Conservation (phyloP, 2,329 filamentous ascomycete species). For the Colletotrichum tropicicola region DNA sequence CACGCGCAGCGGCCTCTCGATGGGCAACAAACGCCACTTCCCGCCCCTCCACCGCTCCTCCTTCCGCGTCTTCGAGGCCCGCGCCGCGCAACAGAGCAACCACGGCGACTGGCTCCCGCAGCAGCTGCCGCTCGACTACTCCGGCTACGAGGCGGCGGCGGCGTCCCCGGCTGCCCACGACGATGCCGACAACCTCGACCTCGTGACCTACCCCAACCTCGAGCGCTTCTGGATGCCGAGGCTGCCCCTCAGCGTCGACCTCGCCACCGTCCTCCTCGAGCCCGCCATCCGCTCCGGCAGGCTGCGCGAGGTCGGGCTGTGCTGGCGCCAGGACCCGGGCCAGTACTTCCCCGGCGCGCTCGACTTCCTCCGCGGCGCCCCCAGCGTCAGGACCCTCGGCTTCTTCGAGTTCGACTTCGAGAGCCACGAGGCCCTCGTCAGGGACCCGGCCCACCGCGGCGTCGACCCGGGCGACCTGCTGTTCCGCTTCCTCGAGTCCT, state of each 20-base stretch:
- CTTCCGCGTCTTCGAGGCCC: constrained; percentile 37
- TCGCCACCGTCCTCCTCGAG: constrained; percentile 32
- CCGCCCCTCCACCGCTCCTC: constrained; percentile 30
- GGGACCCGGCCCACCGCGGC: constrained; percentile 18
- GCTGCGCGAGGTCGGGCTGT: constrained; percentile 41
- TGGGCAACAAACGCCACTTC: constrained; percentile 28
- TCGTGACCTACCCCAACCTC: constrained; percentile 27
- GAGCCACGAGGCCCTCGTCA: constrained; percentile 25
- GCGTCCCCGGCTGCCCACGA: background rate
- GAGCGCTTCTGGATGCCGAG: constrained; percentile 30
- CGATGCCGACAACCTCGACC: background rate
- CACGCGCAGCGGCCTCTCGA: constrained; percentile 29
- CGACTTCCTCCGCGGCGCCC: constrained; percentile 45
- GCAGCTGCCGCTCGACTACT: constrained; percentile 32
- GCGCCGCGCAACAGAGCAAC: constrained; percentile 38
- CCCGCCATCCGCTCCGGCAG: constrained; percentile 37
- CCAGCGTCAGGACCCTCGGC: constrained; percentile 43
- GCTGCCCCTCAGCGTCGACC: constrained; percentile 24
- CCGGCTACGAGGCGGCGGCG: constrained; percentile 9
- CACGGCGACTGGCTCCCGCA: constrained; percentile 39
- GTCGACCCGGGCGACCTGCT: constrained; percentile 18
- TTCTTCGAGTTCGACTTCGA: constrained; percentile 46
- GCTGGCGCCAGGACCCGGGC: constrained; percentile 30
- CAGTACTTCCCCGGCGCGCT: constrained; percentile 40
- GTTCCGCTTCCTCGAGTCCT: constrained; percentile 29